Base-by-base conservation (phyloP, 768 basidiomycete species). In the Pleurotus giganteus region DNA sequence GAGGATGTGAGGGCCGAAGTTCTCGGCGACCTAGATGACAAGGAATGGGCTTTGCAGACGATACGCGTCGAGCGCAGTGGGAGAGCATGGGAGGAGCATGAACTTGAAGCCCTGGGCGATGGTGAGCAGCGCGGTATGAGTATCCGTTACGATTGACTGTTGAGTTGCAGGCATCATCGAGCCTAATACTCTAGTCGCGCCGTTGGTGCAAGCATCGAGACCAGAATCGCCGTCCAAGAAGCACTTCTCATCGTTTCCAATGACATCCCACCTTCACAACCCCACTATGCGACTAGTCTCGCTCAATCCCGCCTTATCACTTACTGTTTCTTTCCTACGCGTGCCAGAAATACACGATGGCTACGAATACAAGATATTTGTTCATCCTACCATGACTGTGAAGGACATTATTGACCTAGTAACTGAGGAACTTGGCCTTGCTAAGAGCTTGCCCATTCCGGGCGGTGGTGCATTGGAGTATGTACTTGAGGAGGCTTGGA, bases 311-410 rank as follows among this genome's bases (percentile, higher is more conserved):
- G 67, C 73, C 13, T 75, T 89, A n/a, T 74, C 75, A 0, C 39
- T 86, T 19, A 68, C 71, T 1, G 63, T 89, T 34, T 63, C 74
- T 0, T 88, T 91, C 67, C 66, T 78, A 39, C 83, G 88, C 42
- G 81, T 93, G 13, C 89, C 89, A 2, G 87, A 91, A 66, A 81
- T 93, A 55, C 80, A 85, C 47, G 91, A 93, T 61, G 85, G 77
- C 2, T 91, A 85, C 61, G 62, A 72, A 58, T 84, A 86, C 74
- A 84, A 77, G 49, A 59, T 82, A 36, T 94, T 85, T 68, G 74
- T 92, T 53, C 80, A 87, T 3, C 77, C 78, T 53, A 70, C 67
- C 2, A 80, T 75, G 44, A 82, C 80, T 3, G 82, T 84, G 2
- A 66, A 72, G n/a, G 80, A 86, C 39, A 72, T 83, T 13, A 64